Evolutionary conservation across 805 yeast species (phyloP).

Genomic region (Saturnispora sekii): DNA sequence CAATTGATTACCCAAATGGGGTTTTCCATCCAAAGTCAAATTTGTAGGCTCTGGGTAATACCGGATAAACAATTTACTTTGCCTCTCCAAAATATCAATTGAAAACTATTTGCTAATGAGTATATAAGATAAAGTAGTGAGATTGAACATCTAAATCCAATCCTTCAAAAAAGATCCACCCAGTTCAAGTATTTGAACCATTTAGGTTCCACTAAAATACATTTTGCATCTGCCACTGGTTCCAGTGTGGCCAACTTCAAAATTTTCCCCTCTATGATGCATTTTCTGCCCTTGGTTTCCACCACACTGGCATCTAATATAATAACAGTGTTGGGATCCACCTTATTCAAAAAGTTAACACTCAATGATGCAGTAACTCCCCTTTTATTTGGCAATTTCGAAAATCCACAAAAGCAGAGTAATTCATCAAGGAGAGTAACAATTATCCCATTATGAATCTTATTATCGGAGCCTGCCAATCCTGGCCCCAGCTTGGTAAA

Average conservation of each 20-base stretch:
- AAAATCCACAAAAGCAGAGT: slow-evolving; percentile 78
- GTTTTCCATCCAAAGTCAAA: too few relatives aligned
- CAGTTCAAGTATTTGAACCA: slow-evolving; percentile 71
- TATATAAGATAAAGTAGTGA: neutral
- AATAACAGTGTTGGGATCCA: slow-evolving; percentile 54
- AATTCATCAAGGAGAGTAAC: slow-evolving; percentile 79
- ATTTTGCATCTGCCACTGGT: slow-evolving; percentile 45
- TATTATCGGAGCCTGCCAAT: slow-evolving; percentile 58
- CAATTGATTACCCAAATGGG: too few relatives aligned
- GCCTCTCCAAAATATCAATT: too few relatives aligned
- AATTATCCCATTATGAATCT: slow-evolving; percentile 73
- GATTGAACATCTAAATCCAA: neutral
- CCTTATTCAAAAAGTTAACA: slow-evolving; percentile 52
- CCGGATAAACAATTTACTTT: too few relatives aligned
- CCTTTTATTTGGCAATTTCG: slow-evolving; percentile 62
- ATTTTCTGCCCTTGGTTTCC: slow-evolving; percentile 70
- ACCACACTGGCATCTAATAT: slow-evolving; percentile 58
- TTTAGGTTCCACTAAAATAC: slow-evolving; percentile 75
- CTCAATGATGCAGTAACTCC: slow-evolving; percentile 84
- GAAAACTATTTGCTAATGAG: neutral
- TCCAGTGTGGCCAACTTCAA: slow-evolving; percentile 8
- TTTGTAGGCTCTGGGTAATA: too few relatives aligned
- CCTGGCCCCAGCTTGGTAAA: slow-evolving; percentile 61
- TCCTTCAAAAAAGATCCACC: slow-evolving; percentile 24
- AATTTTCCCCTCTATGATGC: slow-evolving; percentile 54